Evolutionary conservation across 148 eudicot genomes (phyloP).

Genomic region (Chenopodium quinoa): DNA sequence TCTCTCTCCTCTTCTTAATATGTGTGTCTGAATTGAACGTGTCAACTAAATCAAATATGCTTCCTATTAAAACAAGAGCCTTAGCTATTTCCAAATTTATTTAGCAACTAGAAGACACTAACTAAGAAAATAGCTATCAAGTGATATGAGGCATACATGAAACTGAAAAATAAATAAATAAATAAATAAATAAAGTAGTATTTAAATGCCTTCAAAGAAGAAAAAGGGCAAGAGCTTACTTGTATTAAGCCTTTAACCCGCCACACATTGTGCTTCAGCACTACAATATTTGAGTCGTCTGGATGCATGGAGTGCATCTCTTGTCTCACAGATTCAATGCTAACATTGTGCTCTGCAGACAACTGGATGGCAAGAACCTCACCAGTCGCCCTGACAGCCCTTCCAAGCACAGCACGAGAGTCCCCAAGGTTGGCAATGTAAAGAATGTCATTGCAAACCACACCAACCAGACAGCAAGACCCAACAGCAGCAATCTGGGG

Average conservation of each 20-base stretch:
- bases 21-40: no score
- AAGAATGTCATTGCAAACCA: conserved; percentile 59
- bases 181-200: no score
- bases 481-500: conserved; percentile 91
- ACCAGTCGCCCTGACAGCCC: conserved; percentile 65
- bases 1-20: no score
- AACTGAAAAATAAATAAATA: background rate
- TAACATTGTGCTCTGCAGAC: conserved; percentile 71
- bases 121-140: background rate
- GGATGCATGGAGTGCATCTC: conserved; percentile 76
- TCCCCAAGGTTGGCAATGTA: conserved; percentile 78
- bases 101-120: background rate
- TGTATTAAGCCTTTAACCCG: conserved; percentile 86
- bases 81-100: background rate
- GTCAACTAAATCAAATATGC: no score
- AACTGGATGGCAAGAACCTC: conserved; percentile 70
- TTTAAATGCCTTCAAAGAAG: background rate
- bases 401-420: conserved; percentile 79
- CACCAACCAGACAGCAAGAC: conserved; percentile 78
- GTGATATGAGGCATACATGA: background rate
- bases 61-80: background rate
- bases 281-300: conserved; percentile 72
- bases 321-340: conserved; percentile 77
- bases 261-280: conserved; percentile 81
- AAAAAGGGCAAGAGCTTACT: conserved; percentile 31